Percentiles rank a stretch among this genome's conserved stretches.
These are phyloP conservation scores for Escovopsis sp. DNA, from an alignment of 2,329 filamentous ascomycete genomes.

Conservation along the genomic window DNA sequence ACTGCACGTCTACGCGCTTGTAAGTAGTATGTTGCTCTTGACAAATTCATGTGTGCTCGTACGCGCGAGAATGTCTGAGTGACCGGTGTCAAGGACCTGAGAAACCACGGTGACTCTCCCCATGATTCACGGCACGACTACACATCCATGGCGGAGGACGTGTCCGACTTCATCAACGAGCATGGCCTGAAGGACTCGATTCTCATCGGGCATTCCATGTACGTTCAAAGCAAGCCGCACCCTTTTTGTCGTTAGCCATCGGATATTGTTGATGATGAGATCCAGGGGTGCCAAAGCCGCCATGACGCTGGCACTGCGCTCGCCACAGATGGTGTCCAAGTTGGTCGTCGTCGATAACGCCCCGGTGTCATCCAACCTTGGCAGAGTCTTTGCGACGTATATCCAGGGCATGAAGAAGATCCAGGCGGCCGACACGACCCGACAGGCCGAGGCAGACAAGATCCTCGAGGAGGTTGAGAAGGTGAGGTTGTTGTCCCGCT, in stretches of 20 bases:
- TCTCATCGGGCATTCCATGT: constrained; percentile 91
- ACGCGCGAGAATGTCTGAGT: constrained; percentile 5
- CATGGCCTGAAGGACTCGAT: constrained; percentile 56
- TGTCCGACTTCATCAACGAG: constrained; percentile 59
- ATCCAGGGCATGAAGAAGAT: constrained; percentile 73
- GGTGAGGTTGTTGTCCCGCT: constrained; percentile 19
- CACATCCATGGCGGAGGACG: constrained; percentile 63
- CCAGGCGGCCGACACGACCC: constrained; percentile 50
- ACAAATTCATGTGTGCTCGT: constrained; percentile 3
- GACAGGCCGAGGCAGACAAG: constrained; percentile 62
- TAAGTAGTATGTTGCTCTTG: constrained; percentile 26
- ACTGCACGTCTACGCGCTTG: constrained; percentile 67
- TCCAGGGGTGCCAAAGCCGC: constrained; percentile 75
- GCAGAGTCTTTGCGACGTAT: constrained; percentile 63
- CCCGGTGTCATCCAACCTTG: constrained; percentile 63
- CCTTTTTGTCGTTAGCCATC: background rate
- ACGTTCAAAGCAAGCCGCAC: constrained; percentile 11
- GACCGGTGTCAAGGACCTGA: constrained; percentile 47
- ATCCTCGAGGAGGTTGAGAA: constrained; percentile 63
- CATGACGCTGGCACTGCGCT: constrained; percentile 68
- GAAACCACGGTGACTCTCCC: constrained; percentile 86
- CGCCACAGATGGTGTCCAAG: constrained; percentile 50
- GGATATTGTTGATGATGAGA: background rate
- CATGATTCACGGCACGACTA: constrained; percentile 69
- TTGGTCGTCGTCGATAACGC: constrained; percentile 85